Evolutionary conservation across 257 asterid species (phyloP), one percentile per base, ranked within the genome.

Genomic region (Linderniella brevidens): DNA sequence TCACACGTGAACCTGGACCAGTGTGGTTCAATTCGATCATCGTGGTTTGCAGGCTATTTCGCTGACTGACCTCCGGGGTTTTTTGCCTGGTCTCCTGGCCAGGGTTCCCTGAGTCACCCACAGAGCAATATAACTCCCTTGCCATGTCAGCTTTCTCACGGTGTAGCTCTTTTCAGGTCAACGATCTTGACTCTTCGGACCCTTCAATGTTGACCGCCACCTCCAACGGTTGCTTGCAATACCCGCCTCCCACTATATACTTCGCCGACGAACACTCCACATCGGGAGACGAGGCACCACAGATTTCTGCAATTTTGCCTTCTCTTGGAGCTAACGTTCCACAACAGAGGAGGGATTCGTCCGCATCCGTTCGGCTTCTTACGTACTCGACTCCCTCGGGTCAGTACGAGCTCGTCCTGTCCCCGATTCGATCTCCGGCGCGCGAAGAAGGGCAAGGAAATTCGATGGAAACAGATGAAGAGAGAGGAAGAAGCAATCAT

Each of bases 331-430:
- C 74, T 52, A 70, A 48, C 61, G 64, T 51, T 61, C 55, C 68
- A 48, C 81, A 65, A 46, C 92, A 70, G 59, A 69, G 90, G 57
- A 64, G 57, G 51, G 75, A 72, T 56, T 52, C 86, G 53, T 77
- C 93, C 58, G 65, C 87, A 39, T 87, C 95, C 13, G 82, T 83
- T 53, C 74, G 93, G 35, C 86, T 83, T 58, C 65, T 83, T 50
- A 79, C 95, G 5, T 79, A 82, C 74, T 82, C 97, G 16, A 87
- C 92, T 49, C 97, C 97, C 38, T 71, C 95, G 7, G 97, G 95
- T 49, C 95, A 83, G 69, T 87, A 87, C 55, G 97, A 87, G 55
- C 88, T 83, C 18, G 74, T 83, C 39, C 54, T 80, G 56, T 87
- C 95, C 53, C 97, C 92, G 7, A 61, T 83, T 59, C 87, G 74